Evolutionary conservation across 805 yeast species (phyloP), one percentile per base, ranked within the genome.

Genomic region (Metschnikowia picachoensis): DNA sequence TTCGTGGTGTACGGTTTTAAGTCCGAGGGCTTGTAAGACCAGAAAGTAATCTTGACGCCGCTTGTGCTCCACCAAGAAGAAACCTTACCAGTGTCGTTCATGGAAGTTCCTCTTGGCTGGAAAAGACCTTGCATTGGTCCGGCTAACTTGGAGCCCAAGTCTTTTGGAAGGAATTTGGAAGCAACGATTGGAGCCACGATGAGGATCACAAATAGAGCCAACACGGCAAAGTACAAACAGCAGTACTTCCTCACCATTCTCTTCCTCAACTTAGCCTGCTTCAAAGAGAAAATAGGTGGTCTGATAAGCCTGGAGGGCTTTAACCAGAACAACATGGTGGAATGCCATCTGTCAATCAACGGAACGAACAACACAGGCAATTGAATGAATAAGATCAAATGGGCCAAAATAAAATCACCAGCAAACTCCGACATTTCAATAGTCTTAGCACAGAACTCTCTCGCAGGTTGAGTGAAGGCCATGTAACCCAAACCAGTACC

Each of bases 311-410:
- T 85, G 52, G 94, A 70, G 47, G 99, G 99, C 67, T 89, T 87
- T 73, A 95, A 85, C 99, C 99, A 94, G 85, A 94, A 94, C 71
- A 94, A 77, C 95, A 92, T 85, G 68, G 90, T 83, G 38, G 99
- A 92, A 72, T 94, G 99, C 96, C 96, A 90, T 76, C 87, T 87
- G 74, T 94, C 99, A 67, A 90, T 73, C 67, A 80, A 76, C 61
- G 99, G 99, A 60, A 92, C 74, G 53, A 79, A 76, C 53, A 95
- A 74, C 43, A 90, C 63, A 60, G 99, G 99, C 67, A 88, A 78
- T 73, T 92, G 98, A 58, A 83, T 73, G 77, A 92, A 87, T 66
- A 94, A 74, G 49, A 94, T 73, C 60, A 87, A 63, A 66, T 94
- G 99, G 47, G 98, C 98, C 62, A 95, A 78, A 47, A 91, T 73